Base-by-base conservation (phyloP, 148 eudicot species). In the Gaultheria prostrata region DNA sequence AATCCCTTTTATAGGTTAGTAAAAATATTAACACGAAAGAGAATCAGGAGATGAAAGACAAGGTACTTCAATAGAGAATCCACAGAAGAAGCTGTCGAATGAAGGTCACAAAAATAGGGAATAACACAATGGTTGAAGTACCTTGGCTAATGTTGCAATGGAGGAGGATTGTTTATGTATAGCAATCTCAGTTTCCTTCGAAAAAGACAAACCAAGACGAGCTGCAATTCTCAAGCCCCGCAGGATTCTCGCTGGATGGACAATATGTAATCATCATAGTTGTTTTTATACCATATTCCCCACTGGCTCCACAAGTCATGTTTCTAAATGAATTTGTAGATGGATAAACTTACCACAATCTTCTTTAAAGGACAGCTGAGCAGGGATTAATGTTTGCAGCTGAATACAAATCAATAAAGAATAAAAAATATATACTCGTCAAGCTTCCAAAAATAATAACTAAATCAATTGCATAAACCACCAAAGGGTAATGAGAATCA, bases 191-290 rank as follows among this genome's bases (percentile, higher is more conserved):
- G 90, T 95, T 56, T 97, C 98, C 76, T 89, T 83, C 12, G 96
- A 85, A 77, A 97, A 89, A 56, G 96, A 91, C 78, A 97, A 86
- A 54, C 91, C 90, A 77, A 97, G 92, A 86, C 99, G 98, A 79
- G 98, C 99, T 63, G 99, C 97, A 80, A 97, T 92, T 87, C 99
- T 95, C 82, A 97, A 79, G 46, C 97, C 99, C 73, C 99, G 92
- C 92, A 97, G 85, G 74, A 97, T 97, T 85, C 99, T 91, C 46
- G 98, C 99, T 96, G 92, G 87, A 87, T 35, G 81, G 32, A 78
- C 51, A 59, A 87, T 24, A 30, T 28, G 39, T 63, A 72, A 35
- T 76, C 69, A 53, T 46, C 21, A 26, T 54, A 8, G 79, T 81
- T n/a, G 81, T 32, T 43, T 61, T n/a, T 45, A 43, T 67, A 28